A percentile compares a stretch with the other conserved stretches of the same genome.
phyloP scores from a whole-genome alignment of 371 early-diverging fungal species.

The Mortierella sp. region DNA sequence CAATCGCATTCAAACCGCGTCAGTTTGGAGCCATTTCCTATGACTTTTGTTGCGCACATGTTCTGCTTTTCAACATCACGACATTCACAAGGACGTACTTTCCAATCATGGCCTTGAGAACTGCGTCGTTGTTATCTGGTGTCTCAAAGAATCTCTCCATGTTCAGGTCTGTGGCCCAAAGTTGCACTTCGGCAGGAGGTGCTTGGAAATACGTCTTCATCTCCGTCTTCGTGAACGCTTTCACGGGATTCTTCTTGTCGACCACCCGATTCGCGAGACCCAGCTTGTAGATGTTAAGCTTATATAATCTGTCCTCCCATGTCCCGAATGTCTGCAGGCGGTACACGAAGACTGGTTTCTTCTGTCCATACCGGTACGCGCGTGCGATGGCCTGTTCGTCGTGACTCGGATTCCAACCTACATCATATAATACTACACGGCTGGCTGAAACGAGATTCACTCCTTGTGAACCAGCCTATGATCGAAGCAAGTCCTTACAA shows the following conservation, averaged over 20 bases:
- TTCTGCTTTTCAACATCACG: too few relatives aligned
- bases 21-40: too few relatives aligned
- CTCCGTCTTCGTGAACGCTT: slow-evolving; percentile 53
- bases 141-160: slow-evolving; percentile 20
- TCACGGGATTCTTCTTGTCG: slow-evolving; percentile 66
- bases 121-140: slow-evolving; percentile 32
- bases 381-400: slow-evolving; percentile 93
- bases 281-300: slow-evolving; percentile 64
- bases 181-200: slow-evolving; percentile 47
- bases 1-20: too few relatives aligned
- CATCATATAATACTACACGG: slow-evolving; percentile 89
- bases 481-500: not conserved
- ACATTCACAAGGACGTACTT: too few relatives aligned
- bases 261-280: slow-evolving; percentile 67
- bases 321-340: slow-evolving; percentile 69
- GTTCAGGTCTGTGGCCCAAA: slow-evolving; percentile 21
- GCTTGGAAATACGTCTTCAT: slow-evolving; percentile 59
- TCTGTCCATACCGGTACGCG: slow-evolving; percentile 84
- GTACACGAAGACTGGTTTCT: slow-evolving; percentile 78
- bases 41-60: too few relatives aligned
- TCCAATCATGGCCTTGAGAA: slow-evolving; percentile 21
- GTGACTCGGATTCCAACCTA: slow-evolving; percentile 96
- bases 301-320: slow-evolving; percentile 66
- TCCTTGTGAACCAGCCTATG: slow-evolving; percentile 80
- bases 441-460: slow-evolving; percentile 91